These are phyloP conservation scores for Cryptosporidium parvum DNA, from an alignment of 169 alveolate species.

Conservation along the genomic window DNA sequence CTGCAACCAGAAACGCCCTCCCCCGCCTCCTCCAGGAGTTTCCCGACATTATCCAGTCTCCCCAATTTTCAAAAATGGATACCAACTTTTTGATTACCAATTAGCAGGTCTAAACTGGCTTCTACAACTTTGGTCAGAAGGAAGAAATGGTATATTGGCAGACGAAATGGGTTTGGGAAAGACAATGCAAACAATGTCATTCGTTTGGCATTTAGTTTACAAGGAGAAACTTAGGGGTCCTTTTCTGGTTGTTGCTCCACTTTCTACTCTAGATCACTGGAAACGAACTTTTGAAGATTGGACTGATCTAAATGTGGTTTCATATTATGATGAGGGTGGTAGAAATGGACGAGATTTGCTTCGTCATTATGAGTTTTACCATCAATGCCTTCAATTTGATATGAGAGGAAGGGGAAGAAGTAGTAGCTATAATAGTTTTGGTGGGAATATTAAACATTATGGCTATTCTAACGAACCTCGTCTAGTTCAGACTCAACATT, in stretches of 20 bases:
- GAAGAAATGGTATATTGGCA: constrained; percentile 91
- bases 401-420: constrained; percentile 83
- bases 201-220: constrained; percentile 85
- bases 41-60: constrained; percentile 68
- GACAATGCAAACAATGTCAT: constrained; percentile 83
- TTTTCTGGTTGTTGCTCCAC: constrained; percentile 90
- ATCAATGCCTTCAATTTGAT: constrained; percentile 80
- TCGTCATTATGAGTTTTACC: constrained; percentile 85
- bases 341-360: constrained; percentile 88
- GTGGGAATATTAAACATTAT: constrained; percentile 15
- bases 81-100: constrained; percentile 75
- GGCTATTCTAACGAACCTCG: constrained; percentile 65
- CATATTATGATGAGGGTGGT: constrained; percentile 89
- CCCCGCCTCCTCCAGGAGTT: constrained; percentile 76
- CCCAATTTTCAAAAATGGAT: constrained; percentile 72
- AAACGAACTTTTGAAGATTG: constrained; percentile 91
- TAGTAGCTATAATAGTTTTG: constrained; percentile 70
- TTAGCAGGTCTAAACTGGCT: constrained; percentile 88
- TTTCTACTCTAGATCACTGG: constrained; percentile 92
- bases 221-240: constrained; percentile 88
- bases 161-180: constrained; percentile 90
- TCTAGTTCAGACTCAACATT: constrained; percentile 82
- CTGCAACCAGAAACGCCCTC: constrained; percentile 70
- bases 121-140: constrained; percentile 84
- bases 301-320: constrained; percentile 88